Percentiles rank a stretch among this genome's conserved stretches.
phyloP scores from a whole-genome alignment of 371 early-diverging fungal species.

The Mortierella sp. region DNA sequence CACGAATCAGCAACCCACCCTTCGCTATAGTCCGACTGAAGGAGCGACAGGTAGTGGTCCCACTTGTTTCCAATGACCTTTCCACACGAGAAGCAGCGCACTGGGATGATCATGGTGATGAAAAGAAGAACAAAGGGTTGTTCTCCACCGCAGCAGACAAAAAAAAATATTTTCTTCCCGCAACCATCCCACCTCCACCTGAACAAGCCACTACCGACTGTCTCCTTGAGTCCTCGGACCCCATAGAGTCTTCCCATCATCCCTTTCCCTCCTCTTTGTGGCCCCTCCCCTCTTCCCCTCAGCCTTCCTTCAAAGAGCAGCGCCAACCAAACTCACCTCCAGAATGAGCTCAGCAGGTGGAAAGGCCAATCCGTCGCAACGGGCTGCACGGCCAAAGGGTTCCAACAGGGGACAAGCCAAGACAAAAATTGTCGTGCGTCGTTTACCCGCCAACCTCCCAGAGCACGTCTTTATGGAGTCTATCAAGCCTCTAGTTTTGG shows the following conservation, averaged over 20 bases:
- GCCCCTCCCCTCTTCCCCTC: background rate
- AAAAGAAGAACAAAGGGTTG: conserved; percentile 10
- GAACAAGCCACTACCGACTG: no score
- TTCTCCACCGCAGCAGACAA: background rate
- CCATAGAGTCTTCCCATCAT: no score
- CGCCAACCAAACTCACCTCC: background rate
- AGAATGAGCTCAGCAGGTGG: conserved; percentile 20
- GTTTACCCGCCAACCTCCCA: conserved; percentile 83
- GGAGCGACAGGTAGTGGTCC: conserved; percentile 90
- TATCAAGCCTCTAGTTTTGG: conserved; percentile 66
- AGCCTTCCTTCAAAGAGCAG: background rate
- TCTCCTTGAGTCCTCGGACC: no score
- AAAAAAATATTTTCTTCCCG: conserved; percentile 2
- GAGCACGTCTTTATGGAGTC: conserved; percentile 74
- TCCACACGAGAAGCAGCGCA: conserved; percentile 97
- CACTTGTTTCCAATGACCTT: conserved; percentile 99
- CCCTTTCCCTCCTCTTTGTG: no score
- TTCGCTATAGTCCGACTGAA: conserved; percentile 82
- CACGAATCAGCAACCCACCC: no score
- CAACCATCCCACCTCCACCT: no score
- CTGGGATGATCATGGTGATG: conserved; percentile 92
- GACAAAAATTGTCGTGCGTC: conserved; percentile 82
- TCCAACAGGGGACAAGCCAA: conserved; percentile 36
- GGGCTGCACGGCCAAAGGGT: conserved; percentile 30
- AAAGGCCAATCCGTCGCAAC: conserved; percentile 26